Percentiles rank a stretch among this genome's conserved stretches.
These are phyloP conservation scores for Backusella sp. DNA, from an alignment of 192 early-diverging fungal genomes.

Conservation along the genomic window DNA sequence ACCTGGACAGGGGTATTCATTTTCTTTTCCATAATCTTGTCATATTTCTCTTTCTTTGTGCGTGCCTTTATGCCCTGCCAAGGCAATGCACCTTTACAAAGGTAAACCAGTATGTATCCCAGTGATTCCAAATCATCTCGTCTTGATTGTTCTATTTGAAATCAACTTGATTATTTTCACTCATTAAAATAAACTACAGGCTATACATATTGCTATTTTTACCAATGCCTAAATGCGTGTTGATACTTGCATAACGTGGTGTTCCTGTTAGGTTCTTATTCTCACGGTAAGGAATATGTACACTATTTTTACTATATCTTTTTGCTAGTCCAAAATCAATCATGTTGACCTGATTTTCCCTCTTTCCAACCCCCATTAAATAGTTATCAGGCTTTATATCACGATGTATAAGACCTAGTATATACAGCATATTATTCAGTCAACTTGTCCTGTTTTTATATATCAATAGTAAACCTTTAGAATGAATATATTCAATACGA, in stretches of 20 bases:
- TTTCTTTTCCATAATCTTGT: constrained; percentile 93
- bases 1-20: constrained; percentile 81
- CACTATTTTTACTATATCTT: constrained; percentile 78
- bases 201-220: constrained; percentile 22
- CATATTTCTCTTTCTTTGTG: constrained; percentile 91
- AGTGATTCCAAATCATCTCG: constrained; percentile 90
- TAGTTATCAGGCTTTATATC: constrained; percentile 95
- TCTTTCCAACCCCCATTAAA: constrained; percentile 84
- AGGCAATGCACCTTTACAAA: constrained; percentile 84
- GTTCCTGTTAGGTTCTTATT: constrained; percentile 94
- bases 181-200: background rate
- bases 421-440: background rate
- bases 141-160: constrained; percentile 74
- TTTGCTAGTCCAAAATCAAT: constrained; percentile 94
- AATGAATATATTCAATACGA: constrained; percentile 71
- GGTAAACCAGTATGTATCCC: constrained; percentile 91
- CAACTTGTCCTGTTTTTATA: background rate
- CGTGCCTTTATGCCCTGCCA: constrained; percentile 92
- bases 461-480: constrained; percentile 38
- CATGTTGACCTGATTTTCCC: constrained; percentile 80
- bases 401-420: constrained; percentile 80
- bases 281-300: constrained; percentile 91
- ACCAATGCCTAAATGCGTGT: constrained; percentile 81
- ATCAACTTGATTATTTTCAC: background rate
- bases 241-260: constrained; percentile 89